Base-by-base conservation (phyloP, 2,329 filamentous ascomycete species). In the Phyllosticta citriasiana region DNA sequence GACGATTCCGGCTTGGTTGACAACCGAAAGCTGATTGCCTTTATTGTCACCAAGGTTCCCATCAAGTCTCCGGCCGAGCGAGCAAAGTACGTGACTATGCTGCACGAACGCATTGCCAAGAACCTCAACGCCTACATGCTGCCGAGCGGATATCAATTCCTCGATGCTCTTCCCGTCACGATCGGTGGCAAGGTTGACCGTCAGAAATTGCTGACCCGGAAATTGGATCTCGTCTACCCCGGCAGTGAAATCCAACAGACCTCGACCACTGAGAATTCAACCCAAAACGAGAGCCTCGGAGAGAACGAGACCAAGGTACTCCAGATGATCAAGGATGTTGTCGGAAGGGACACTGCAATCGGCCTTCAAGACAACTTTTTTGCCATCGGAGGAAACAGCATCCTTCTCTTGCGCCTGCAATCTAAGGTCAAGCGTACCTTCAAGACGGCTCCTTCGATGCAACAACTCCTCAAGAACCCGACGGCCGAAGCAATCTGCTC, bases 331-430 rank as follows among this genome's bases (percentile, higher is more conserved):
- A 16, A 47, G n/a, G 40, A 53, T 8, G 52, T 24, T 25, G 22
- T 25, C 52, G 22, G 25, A 9, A 27, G 52, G 25, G 52, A 25
- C 5, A 25, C 52, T 53, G 3, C 14, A 26, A 12, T 53, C 25
- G 22, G 52, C 22, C 52, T 53, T 9, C 52, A 53, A 12, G 52
- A 53, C 63, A 68, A 47, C 57, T 76, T 75, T 64, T 75, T 76
- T 66, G 16, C 40, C 1, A 62, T 71, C 8, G 74, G 74, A 9
- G 74, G 73, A 14, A 76, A 70, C 57, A 76, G 74, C 0, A 40
- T 76, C 24, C 65, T 72, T 1, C 62, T 75, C 14, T 58, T 74
- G 16, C 53, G 61, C 10, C 64, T 76, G 14, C 57, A 55, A 19
- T 30, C 52, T 3, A 27, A 35, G 1, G 25, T 59, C 19, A 51